Evolutionary conservation across 768 basidiomycete species (phyloP).

Genomic region (Mycena pura): DNA sequence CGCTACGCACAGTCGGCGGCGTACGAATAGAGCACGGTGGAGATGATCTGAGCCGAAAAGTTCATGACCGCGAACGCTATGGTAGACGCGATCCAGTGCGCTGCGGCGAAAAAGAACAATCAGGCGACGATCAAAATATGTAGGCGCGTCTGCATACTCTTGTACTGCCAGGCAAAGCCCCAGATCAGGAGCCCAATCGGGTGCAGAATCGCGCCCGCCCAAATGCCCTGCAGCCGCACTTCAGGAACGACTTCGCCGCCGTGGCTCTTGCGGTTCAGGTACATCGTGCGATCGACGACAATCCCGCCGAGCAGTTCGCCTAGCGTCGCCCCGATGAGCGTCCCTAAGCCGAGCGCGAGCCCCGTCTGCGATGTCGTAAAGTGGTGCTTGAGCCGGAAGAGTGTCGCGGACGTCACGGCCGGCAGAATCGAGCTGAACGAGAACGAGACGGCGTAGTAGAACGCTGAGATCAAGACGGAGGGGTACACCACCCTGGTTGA

Average conservation of each 20-base stretch:
- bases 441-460: constrained; percentile 25
- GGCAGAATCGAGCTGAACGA: constrained; percentile 23
- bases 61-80: constrained; percentile 24
- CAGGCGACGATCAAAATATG: not conserved
- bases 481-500: constrained; percentile 23
- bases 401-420: constrained; percentile 28
- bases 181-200: constrained; percentile 29
- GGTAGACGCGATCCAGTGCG: constrained; percentile 22
- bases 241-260: constrained; percentile 20
- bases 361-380: constrained; percentile 26
- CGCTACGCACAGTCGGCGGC: constrained; percentile 16
- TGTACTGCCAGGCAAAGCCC: constrained; percentile 27
- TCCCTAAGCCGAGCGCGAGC: constrained; percentile 24
- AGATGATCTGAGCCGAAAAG: constrained; percentile 24
- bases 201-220: constrained; percentile 24
- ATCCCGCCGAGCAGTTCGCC: constrained; percentile 26
- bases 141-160: not conserved
- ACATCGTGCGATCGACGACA: constrained; percentile 26
- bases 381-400: constrained; percentile 18
- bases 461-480: constrained; percentile 19
- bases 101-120: constrained; percentile 5
- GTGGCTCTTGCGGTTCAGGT: constrained; percentile 14
- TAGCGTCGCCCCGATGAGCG: constrained; percentile 21
- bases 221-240: constrained; percentile 23
- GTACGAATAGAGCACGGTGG: constrained; percentile 22